A percentile compares a stretch with the other conserved stretches of the same genome.
phyloP scores from a whole-genome alignment of 2,329 filamentous ascomycete species.

The Aspergillus luchuensis region DNA sequence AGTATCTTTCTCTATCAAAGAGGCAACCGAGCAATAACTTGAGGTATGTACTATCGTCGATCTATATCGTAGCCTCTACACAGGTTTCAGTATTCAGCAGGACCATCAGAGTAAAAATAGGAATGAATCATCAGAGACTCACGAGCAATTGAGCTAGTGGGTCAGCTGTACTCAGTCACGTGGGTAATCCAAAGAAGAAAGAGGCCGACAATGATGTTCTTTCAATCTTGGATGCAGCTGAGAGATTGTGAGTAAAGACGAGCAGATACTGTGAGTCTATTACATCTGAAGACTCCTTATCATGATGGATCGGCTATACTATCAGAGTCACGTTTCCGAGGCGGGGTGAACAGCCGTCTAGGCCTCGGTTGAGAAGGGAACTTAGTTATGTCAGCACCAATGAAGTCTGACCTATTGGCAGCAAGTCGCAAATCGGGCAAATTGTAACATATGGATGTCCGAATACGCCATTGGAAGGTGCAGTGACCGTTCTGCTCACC shows the following conservation, averaged over 20 bases:
- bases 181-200: neutral
- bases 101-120: neutral
- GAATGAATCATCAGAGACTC: neutral
- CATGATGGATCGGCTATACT: neutral
- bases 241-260: neutral
- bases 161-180: neutral
- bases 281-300: neutral
- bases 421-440: neutral
- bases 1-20: neutral
- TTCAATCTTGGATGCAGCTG: neutral
- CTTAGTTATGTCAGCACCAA: slow-evolving; percentile 8
- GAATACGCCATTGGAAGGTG: neutral
- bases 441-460: neutral
- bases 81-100: neutral
- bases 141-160: neutral
- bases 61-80: neutral
- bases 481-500: neutral
- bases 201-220: neutral
- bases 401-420: neutral
- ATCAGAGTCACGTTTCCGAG: neutral
- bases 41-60: neutral
- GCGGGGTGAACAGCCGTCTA: slow-evolving; percentile 7
- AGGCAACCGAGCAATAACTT: neutral
- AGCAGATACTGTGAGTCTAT: neutral
- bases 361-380: neutral